These are phyloP conservation scores for Candida freyschussii DNA, from an alignment of 1,139 yeast species.

Conservation along the genomic window DNA sequence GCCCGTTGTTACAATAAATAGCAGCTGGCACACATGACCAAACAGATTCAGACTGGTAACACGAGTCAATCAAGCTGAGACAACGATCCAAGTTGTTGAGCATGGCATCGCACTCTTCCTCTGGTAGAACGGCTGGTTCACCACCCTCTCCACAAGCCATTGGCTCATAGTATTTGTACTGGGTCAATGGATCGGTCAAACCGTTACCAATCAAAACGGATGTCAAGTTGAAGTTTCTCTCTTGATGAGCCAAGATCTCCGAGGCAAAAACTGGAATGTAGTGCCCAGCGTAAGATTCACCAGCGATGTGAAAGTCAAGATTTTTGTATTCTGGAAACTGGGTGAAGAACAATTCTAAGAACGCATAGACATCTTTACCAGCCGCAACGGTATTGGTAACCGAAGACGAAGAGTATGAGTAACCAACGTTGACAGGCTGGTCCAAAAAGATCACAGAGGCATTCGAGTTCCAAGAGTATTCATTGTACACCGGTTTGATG, in stretches of 20 bases:
- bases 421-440: slow-evolving; percentile 94
- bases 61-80: slow-evolving; percentile 67
- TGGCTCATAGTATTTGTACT: slow-evolving; percentile 84
- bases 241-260: slow-evolving; percentile 75
- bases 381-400: slow-evolving; percentile 83
- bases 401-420: slow-evolving; percentile 62
- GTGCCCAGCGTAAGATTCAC: slow-evolving; percentile 98
- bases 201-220: slow-evolving; percentile 96
- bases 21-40: slow-evolving; percentile 94
- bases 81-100: slow-evolving; percentile 73
- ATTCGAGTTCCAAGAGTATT: slow-evolving; percentile 81
- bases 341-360: slow-evolving; percentile 82
- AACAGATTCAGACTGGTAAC: slow-evolving; percentile 73
- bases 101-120: slow-evolving; percentile 80
- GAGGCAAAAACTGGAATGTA: slow-evolving; percentile 91
- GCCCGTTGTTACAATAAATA: slow-evolving; percentile 83
- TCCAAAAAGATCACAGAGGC: slow-evolving; percentile 90
- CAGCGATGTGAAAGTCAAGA: slow-evolving; percentile 88
- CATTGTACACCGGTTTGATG: slow-evolving; percentile 69
- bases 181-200: slow-evolving; percentile 86
- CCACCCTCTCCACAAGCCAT: slow-evolving; percentile 99
- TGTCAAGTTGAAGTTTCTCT: slow-evolving; percentile 76
- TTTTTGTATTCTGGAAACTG: slow-evolving; percentile 80
- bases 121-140: slow-evolving; percentile 67
- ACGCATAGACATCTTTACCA: slow-evolving; percentile 89